Base-by-base conservation (phyloP, 495 filamentous ascomycete genomes). In the Rusavskia elegans region DNA sequence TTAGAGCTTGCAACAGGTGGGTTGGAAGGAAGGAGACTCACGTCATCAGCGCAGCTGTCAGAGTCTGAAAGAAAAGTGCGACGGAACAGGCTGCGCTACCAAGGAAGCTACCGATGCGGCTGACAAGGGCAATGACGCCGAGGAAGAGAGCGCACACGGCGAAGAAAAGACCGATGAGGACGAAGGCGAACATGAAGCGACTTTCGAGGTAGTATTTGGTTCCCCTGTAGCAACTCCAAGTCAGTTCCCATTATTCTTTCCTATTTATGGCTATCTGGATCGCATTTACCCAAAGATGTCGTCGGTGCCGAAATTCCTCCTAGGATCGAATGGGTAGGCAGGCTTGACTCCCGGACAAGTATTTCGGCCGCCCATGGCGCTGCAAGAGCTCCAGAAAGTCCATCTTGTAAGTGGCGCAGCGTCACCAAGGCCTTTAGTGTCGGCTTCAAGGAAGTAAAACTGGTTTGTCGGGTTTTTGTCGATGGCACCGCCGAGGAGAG, bases 351-450 rank as follows among this genome's bases (percentile, higher is more conserved):
- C 59, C 32, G 75, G 71, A 63, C 83, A 87, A 42, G 72, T 56
- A 57, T 76, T 85, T 50, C 62, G 67, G 19, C 80, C 81, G 49
- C 75, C 66, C 5, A 56, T 62, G 27, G 75, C 76, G 25, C 67
- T 62, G 64, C 80, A 84, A n/a, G 90, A 64, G 58, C 81, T 79
- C 77, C 89, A 90, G 68, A 82, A 90, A 3, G 88, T 92, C 89
- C 89, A 95, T 66, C 89, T 79, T 8, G 86, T 80, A 8, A 76
- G 55, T 35, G 75, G 32, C 20, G 78, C 74, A 2, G 87, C 80
- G 20, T 77, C 77, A 11, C 80, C 69, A 60, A 93, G 88, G 59
- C 71, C 77, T 44, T 69, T 66, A 14, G 86, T 90, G 62, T 79
- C 72, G 57, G 81, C 83, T 61, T 83, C 75, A 30, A 95, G 78